Base-by-base conservation (phyloP, 768 basidiomycete genomes). In the Macrolepiota albuminosa region DNA sequence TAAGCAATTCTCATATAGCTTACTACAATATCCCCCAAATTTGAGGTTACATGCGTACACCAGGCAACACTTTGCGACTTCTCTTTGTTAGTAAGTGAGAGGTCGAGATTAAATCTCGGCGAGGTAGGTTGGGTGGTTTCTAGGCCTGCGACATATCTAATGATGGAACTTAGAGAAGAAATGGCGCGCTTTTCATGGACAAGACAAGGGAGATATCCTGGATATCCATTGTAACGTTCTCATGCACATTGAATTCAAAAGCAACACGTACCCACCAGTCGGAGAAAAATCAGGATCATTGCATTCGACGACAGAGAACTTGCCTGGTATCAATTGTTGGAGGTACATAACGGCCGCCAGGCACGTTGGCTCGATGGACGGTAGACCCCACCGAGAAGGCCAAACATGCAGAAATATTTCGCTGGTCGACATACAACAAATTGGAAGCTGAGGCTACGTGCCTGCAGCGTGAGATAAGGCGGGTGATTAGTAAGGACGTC, bases 131-230 rank as follows among this genome's bases (percentile, higher is more conserved):
- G 70, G 8, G 72, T 67, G 56, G 71, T 72, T 54, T 76, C 73
- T 29, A 87, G 72, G n/a, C 77, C 75, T 3, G 82, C 74, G 26
- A 89, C 78, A 65, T 90, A 89, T 64, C 82, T 82, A 34, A 86
- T 69, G 66, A 93, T 91, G 39, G 86, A 78, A 3, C 81, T 71
- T 31, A 89, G 72, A 1, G 84, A 77, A 0, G 84, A 72, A 16
- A 86, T 72, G 2, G 70, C 65, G 45, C 80, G 75, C 54, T 80
- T 75, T 3, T 77, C 84, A 73, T 91, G 84, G 0, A 79, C 80
- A 39, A 93, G 71, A 65, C 82, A 91, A 2, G 91, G 91, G 2
- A 93, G 76, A 66, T 85, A 85, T 16, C 91, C 90, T 92, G 47
- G n/a, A 39, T 13, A 48, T 42, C 11, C 11, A 46, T 29, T 45